Conservation (phyloP, 1,284 basidiomycete genomes). For the Irpex sp. region DNA sequence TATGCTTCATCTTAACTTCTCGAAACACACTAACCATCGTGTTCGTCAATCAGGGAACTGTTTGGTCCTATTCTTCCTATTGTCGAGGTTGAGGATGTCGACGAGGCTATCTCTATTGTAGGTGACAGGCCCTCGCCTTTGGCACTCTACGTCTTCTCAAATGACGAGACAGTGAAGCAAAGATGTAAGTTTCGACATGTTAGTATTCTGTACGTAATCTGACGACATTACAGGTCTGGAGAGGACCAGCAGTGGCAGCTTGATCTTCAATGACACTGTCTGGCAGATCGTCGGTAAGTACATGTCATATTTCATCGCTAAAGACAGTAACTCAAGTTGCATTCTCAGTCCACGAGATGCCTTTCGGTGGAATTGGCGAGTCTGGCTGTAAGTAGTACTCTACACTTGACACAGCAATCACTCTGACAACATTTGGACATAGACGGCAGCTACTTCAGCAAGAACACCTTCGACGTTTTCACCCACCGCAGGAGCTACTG, state of each 20-base stretch:
- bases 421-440: neutral
- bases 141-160: constrained; percentile 47
- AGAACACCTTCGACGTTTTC: constrained; percentile 41
- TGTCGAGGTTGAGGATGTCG: constrained; percentile 50
- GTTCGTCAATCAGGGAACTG: constrained; percentile 42
- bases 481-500: constrained; percentile 38
- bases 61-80: constrained; percentile 72
- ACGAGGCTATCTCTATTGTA: constrained; percentile 51
- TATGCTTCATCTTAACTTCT: neutral
- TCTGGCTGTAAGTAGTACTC: constrained; percentile 38
- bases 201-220: constrained; percentile 16
- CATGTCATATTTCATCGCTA: constrained; percentile 15
- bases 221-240: constrained; percentile 37
- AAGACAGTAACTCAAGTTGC: neutral
- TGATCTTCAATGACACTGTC: constrained; percentile 52
- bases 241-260: constrained; percentile 45
- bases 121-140: constrained; percentile 43
- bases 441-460: constrained; percentile 42
- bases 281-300: constrained; percentile 40
- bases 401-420: neutral
- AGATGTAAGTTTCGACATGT: constrained; percentile 32
- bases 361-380: constrained; percentile 46
- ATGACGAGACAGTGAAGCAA: constrained; percentile 35
- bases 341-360: constrained; percentile 36
- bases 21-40: neutral